These are phyloP conservation scores for Penicillium crustosum DNA, from an alignment of 2,329 filamentous ascomycete species.

Conservation along the genomic window DNA sequence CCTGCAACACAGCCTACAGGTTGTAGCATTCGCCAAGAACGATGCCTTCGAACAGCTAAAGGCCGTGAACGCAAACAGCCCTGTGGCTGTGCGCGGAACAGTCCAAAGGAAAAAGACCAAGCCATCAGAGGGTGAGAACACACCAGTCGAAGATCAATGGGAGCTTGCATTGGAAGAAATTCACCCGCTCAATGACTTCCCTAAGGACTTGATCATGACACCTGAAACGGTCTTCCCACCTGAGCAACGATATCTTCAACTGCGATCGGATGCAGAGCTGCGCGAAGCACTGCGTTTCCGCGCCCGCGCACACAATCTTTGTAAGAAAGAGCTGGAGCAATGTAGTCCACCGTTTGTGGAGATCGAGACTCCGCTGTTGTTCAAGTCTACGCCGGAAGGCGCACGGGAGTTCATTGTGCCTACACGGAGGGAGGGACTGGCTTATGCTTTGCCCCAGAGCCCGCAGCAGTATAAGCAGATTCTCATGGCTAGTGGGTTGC, in stretches of 20 bases:
- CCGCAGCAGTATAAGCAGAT: constrained; percentile 99
- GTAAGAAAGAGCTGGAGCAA: constrained; percentile 55
- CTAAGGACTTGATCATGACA: constrained; percentile 73
- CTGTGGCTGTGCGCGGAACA: constrained; percentile 55
- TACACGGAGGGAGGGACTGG: constrained; percentile 70
- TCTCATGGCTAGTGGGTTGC: constrained; percentile 85
- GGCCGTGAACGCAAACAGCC: constrained; percentile 51
- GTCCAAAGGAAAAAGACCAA: constrained; percentile 45
- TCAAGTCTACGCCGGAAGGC: constrained; percentile 96
- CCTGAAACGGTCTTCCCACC: constrained; percentile 71
- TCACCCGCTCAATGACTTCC: constrained; percentile 69
- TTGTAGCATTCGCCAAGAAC: constrained; percentile 48
- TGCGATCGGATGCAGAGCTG: constrained; percentile 70
- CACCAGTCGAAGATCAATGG: constrained; percentile 40
- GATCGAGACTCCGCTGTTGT: constrained; percentile 88
- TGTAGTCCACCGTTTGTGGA: constrained; percentile 63
- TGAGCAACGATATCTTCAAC: constrained; percentile 76
- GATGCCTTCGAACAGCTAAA: constrained; percentile 45
- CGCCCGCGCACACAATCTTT: constrained; percentile 57
- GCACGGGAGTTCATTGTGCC: constrained; percentile 94
- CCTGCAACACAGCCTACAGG: constrained; percentile 49
- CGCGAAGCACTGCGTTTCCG: constrained; percentile 70
- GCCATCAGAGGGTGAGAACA: constrained; percentile 25
- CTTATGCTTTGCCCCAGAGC: constrained; percentile 91
- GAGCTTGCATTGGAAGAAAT: constrained; percentile 66